Evolutionary conservation across 2,329 filamentous ascomycete genomes (phyloP).

Genomic region (Camillea tinctor): DNA sequence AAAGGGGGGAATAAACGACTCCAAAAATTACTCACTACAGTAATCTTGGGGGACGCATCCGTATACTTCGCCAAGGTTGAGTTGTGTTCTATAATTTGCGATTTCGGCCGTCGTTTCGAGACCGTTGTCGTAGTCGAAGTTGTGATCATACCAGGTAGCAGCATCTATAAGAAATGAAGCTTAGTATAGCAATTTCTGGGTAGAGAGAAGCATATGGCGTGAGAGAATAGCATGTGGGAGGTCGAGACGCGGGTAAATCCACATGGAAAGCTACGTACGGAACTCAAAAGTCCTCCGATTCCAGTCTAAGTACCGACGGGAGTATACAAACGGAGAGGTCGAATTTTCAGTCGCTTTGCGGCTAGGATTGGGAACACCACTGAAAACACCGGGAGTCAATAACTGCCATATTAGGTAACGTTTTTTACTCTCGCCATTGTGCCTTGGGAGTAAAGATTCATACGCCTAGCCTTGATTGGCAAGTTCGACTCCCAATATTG

Average conservation of each 20-base stretch:
- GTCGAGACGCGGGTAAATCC: conserved; percentile 34
- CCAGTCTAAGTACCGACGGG: conserved; percentile 66
- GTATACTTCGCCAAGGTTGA: conserved; percentile 56
- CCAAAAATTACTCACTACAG: too few relatives aligned
- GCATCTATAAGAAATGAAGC: conserved; percentile 37
- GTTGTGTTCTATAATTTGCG: conserved; percentile 46
- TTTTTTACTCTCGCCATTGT: too few relatives aligned
- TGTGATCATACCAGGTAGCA: conserved; percentile 43
- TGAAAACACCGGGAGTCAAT: too few relatives aligned
- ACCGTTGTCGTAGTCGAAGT: conserved; percentile 51
- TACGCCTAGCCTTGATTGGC: too few relatives aligned
- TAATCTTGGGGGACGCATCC: conserved; percentile 61
- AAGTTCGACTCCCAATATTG: too few relatives aligned
- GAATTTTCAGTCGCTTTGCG: conserved; percentile 40
- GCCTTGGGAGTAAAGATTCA: too few relatives aligned
- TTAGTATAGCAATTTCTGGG: neutral
- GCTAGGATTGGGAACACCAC: conserved; percentile 38
- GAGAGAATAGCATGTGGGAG: neutral
- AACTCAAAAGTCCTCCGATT: conserved; percentile 63
- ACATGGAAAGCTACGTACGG: neutral
- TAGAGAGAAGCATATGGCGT: too few relatives aligned
- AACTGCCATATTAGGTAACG: too few relatives aligned
- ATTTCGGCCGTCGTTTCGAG: conserved; percentile 48
- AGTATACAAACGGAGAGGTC: conserved; percentile 44
- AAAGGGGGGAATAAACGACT: too few relatives aligned